Conservation (phyloP, 2,329 filamentous ascomycete species). For the Colletotrichum higginsianum region DNA sequence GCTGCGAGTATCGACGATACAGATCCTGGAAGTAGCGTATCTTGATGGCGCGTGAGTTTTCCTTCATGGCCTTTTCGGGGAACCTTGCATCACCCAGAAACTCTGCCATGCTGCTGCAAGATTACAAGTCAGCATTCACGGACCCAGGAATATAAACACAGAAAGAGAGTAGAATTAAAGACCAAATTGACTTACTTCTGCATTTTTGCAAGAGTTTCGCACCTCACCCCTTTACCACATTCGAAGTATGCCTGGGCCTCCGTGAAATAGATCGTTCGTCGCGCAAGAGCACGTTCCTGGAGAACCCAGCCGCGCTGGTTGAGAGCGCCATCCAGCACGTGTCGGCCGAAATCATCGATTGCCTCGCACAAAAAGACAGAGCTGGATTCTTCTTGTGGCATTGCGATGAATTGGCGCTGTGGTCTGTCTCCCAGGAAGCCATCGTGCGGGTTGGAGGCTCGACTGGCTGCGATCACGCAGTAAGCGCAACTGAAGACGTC, state of each 20-base stretch:
- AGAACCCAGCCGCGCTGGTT: conserved; percentile 57
- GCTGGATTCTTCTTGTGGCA: neutral
- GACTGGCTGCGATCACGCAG: conserved; percentile 1
- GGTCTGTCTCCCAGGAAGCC: neutral
- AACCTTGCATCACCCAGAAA: conserved; percentile 22
- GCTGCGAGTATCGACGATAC: conserved; percentile 9
- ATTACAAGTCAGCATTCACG: neutral
- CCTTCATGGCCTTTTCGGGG: neutral
- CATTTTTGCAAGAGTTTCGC: conserved; percentile 52
- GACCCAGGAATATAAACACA: neutral
- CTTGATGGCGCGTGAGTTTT: conserved; percentile 3
- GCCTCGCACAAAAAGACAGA: conserved; percentile 44
- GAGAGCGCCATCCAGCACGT: conserved; percentile 51
- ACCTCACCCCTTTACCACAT: conserved; percentile 53
- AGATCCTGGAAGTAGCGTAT: conserved; percentile 20
- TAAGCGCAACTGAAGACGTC: conserved; percentile 27
- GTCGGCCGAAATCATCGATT: conserved; percentile 52
- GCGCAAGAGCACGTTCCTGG: conserved; percentile 55
- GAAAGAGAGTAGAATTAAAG: conserved; percentile 1
- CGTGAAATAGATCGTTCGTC: conserved; percentile 56
- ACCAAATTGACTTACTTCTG: conserved; percentile 48
- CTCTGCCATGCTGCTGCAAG: conserved; percentile 2
- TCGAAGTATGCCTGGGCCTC: conserved; percentile 55
- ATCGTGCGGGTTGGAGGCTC: conserved; percentile 1
- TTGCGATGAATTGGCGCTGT: neutral